Base-by-base conservation (phyloP, 2,329 filamentous ascomycete species). In the Diaporthe australafricana region DNA sequence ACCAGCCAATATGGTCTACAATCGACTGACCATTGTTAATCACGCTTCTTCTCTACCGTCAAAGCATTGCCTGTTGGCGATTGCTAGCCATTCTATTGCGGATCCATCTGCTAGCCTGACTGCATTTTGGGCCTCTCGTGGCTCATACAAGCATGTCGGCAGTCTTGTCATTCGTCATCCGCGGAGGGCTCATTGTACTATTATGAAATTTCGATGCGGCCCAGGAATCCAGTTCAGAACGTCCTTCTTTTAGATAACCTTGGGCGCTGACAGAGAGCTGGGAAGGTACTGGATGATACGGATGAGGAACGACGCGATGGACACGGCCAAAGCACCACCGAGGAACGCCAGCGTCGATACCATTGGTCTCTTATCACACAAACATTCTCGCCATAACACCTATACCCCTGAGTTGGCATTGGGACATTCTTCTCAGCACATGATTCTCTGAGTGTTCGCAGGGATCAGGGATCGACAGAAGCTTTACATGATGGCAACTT, bases 181-280 rank as follows among this genome's bases (percentile, higher is more conserved):
- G 17, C 27, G 25, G n/a, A 25, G 3, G n/a, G 40, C 6, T 14
- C 30, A 35, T 40, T 30, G 50, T 60, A 60, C 42, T 40, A 38
- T 8, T 50, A 60, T 45, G 42, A 9, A 69, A 30, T 30, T 69
- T 14, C 47, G 14, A 35, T 16, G 48, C 17, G 17, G 20, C 27
- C 42, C 40, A 53, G 12, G 30, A 14, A 22, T 52, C 38, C 55
- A n/a, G 27, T 22, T 42, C 53, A 52, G 27, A 25, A 38, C 30
- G 45, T 69, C 42, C 53, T 60, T 56, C 53, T 69, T 52, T 50
- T 42, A 60, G 53, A 69, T 69, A 42, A 69, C n/a, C 17, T 69
- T 52, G 52, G 53, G 40, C 22, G 53, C 67, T 69, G 42, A 32
- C 25, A 17, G 32, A 50, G 60, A 38, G 42, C 45, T 65, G 60